Conservation (phyloP, 495 filamentous ascomycete genomes). For the Lophiostoma macrostomum region DNA sequence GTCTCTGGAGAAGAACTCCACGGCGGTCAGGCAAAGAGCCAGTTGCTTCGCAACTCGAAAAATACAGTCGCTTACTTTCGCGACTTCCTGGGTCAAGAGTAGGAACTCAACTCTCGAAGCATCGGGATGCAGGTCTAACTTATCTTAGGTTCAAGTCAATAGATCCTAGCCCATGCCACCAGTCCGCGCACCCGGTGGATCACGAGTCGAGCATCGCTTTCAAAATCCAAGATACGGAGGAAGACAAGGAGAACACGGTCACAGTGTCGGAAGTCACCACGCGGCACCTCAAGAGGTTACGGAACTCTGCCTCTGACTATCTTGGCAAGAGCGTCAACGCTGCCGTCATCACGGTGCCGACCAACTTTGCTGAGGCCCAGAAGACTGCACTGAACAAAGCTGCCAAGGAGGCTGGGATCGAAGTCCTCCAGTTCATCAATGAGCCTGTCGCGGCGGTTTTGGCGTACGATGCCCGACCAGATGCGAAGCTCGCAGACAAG, state of each 20-base stretch:
- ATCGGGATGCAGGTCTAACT: not conserved
- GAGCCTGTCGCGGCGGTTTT: slow-evolving; percentile 91
- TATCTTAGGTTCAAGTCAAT: slow-evolving; percentile 76
- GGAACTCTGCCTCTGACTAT: slow-evolving; percentile 82
- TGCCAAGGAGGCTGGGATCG: slow-evolving; percentile 76
- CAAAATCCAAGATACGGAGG: slow-evolving; percentile 72
- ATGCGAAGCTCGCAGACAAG: slow-evolving; percentile 74
- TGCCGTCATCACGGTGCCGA: slow-evolving; percentile 89
- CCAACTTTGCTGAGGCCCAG: slow-evolving; percentile 85
- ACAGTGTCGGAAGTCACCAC: slow-evolving; percentile 82
- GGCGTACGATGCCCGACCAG: slow-evolving; percentile 85
- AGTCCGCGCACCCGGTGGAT: slow-evolving; percentile 85
- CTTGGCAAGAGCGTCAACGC: slow-evolving; percentile 88
- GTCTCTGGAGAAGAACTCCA: slow-evolving; percentile 94
- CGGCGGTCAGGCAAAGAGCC: slow-evolving; percentile 88
- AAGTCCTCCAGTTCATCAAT: slow-evolving; percentile 86
- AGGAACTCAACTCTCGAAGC: slow-evolving; percentile 26
- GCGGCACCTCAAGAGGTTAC: slow-evolving; percentile 78
- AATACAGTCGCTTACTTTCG: slow-evolving; percentile 96
- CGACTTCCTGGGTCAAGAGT: slow-evolving; percentile 93
- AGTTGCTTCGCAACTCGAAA: slow-evolving; percentile 83
- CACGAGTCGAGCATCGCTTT: slow-evolving; percentile 72
- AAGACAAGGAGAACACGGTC: slow-evolving; percentile 65
- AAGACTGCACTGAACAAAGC: slow-evolving; percentile 72
- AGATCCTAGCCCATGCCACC: slow-evolving; percentile 91